Evolutionary conservation across 768 basidiomycete genomes (phyloP).

Genomic region (Boletales sp.): DNA sequence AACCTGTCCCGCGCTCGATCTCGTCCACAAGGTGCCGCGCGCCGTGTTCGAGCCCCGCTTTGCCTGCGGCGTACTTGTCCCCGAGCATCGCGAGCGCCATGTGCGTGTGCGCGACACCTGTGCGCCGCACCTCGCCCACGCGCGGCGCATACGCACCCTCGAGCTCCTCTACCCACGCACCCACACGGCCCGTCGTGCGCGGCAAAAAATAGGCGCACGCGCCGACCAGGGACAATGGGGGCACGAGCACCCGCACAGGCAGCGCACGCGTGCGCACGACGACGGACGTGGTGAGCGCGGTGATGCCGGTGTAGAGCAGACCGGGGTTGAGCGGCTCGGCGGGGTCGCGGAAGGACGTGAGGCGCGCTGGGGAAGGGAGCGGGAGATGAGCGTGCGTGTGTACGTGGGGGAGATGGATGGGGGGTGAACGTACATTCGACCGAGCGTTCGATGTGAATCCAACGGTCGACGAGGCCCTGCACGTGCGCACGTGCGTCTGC

Average conservation of each 20-base stretch:
- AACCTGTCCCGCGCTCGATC: slow-evolving; percentile 67
- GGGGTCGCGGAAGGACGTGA: slow-evolving; percentile 78
- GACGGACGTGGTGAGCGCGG: slow-evolving; percentile 85
- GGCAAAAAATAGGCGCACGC: slow-evolving; percentile 87
- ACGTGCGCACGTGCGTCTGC: slow-evolving; percentile 59
- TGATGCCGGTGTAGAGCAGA: slow-evolving; percentile 85
- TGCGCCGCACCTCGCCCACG: slow-evolving; percentile 63
- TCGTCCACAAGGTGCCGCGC: slow-evolving; percentile 47
- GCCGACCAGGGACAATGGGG: slow-evolving; percentile 66
- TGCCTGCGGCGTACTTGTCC: slow-evolving; percentile 47
- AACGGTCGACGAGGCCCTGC: slow-evolving; percentile 69
- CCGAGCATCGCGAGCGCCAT: slow-evolving; percentile 60
- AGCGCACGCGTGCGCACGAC: slow-evolving; percentile 74
- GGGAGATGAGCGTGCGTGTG: not conserved
- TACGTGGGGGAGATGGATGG: too few species aligned
- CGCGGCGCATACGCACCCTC: slow-evolving; percentile 71
- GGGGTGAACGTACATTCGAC: slow-evolving; percentile 67
- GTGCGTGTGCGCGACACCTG: slow-evolving; percentile 54
- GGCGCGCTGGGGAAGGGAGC: slow-evolving; percentile 48
- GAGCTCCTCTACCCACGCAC: slow-evolving; percentile 58
- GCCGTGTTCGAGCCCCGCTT: slow-evolving; percentile 41
- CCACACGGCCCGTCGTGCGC: slow-evolving; percentile 68
- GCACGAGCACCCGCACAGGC: slow-evolving; percentile 66
- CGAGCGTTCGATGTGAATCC: slow-evolving; percentile 83
- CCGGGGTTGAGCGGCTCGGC: slow-evolving; percentile 86